Evolutionary conservation across 306 rosid genomes (phyloP), one percentile per base, ranked within the genome.

Genomic region (Chamaecrista fasciculata): DNA sequence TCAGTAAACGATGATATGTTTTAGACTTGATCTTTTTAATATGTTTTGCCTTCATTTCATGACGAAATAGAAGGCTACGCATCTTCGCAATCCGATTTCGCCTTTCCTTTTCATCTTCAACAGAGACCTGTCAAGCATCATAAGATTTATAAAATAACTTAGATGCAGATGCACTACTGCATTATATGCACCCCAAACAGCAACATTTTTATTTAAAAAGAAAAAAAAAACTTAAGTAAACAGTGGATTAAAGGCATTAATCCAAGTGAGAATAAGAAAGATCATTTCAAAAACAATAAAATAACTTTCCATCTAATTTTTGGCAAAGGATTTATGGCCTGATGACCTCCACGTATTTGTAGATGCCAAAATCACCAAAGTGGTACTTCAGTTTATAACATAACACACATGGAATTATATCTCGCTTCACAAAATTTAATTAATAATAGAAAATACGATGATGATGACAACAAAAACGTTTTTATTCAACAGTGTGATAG

Each of bases 11-110:
- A 82, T 83, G 96, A 70, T 77, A 91, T 6, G 92, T 82, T 79
- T 82, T 91, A 20, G 99, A 94, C 84, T 94, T 91, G 25, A 91
- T 94, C 79, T 89, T 94, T 75, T 94, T 94, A 34, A 87, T 70
- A 81, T 79, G 95, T 62, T 85, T 94, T 52, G 87, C 76, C 82
- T 85, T 94, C 82, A 80, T 48, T 78, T 94, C 97, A 56, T 91
- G 95, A 67, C 84, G 86, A 26, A 91, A 94, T 77, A 91, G 88
- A 72, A 85, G 89, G 83, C 95, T 82, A 72, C 96, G 89, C 97
- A 94, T 79, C 78, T 94, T 94, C 36, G 99, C 99, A n/a, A 78
- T 91, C 40, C 91, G 86, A 78, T 80, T 84, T 76, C 79, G 96
- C 70, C 95, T 84, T 8, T 87, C 95, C 66, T 78, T 89, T 75